Conservation (phyloP, 768 basidiomycete species). For the Amanita phalloides region DNA sequence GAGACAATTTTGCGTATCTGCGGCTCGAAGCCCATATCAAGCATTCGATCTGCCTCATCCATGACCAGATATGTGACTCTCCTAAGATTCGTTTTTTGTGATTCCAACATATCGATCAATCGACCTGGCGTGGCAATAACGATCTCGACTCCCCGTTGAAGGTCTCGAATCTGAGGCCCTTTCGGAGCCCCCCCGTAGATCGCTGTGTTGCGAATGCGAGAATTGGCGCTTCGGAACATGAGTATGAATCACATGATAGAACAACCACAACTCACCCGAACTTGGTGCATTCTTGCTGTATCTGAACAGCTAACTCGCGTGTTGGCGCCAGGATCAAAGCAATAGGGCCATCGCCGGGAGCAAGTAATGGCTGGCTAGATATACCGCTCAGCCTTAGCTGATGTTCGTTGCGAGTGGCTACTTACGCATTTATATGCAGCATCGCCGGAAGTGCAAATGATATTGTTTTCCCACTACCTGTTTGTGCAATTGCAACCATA, state of each 20-base stretch:
- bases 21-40: slow-evolving; percentile 99
- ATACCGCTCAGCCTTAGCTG: not conserved
- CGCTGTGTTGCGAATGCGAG: slow-evolving; percentile 95
- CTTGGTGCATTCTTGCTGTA: slow-evolving; percentile 97
- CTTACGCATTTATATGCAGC: slow-evolving; percentile 99
- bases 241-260: not conserved
- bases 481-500: slow-evolving; percentile 94
- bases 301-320: slow-evolving; percentile 97
- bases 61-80: slow-evolving; percentile 97
- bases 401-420: slow-evolving; percentile 5
- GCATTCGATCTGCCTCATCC: slow-evolving; percentile 99
- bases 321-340: slow-evolving; percentile 95
- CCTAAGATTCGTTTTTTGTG: slow-evolving; percentile 90
- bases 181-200: slow-evolving; percentile 99
- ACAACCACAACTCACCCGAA: slow-evolving; percentile 57
- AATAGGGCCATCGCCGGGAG: slow-evolving; percentile 95
- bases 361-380: slow-evolving; percentile 77
- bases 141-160: slow-evolving; percentile 94
- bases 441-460: slow-evolving; percentile 97
- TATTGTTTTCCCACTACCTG: slow-evolving; percentile 98
- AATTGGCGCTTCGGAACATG: slow-evolving; percentile 50
- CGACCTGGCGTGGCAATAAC: slow-evolving; percentile 99
- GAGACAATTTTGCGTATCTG: slow-evolving; percentile 97
- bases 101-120: slow-evolving; percentile 98
- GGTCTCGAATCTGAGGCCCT: slow-evolving; percentile 95